Percentiles rank a stretch among this genome's conserved stretches.
Conservation (phyloP, 345 rosid genomes). For the Citrus mangshanensis region DNA sequence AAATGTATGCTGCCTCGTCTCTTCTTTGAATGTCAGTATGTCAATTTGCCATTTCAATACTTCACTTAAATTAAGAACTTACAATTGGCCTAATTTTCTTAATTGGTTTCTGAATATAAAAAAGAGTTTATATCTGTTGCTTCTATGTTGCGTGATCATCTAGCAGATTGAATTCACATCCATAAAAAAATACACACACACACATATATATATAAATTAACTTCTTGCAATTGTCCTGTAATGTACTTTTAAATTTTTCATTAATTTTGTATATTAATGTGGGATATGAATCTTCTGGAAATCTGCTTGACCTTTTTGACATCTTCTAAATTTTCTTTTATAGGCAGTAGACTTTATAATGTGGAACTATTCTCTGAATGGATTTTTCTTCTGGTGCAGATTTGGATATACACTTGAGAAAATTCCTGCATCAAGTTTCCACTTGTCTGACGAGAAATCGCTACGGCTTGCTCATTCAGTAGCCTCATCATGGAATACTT, state of each 20-base stretch:
- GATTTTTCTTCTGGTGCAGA: constrained; percentile 45
- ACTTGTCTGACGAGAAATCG: constrained; percentile 59
- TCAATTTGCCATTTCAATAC: neutral
- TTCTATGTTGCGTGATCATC: neutral
- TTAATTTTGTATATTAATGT: neutral
- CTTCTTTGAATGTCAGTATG: constrained; percentile 13
- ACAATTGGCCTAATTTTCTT: neutral
- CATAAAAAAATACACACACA: too few species aligned
- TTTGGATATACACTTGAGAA: constrained; percentile 76
- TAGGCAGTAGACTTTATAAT: neutral
- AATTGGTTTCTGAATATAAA: neutral
- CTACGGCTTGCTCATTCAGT: constrained; percentile 41
- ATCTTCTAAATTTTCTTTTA: neutral
- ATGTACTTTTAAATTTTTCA: neutral
- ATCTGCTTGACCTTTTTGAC: neutral
- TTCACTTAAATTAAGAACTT: neutral
- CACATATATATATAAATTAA: neutral
- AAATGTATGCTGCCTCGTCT: constrained; percentile 46
- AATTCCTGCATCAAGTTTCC: constrained; percentile 61
- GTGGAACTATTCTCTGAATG: neutral
- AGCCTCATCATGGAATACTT: constrained; percentile 67
- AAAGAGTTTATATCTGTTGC: neutral
- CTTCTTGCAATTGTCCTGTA: neutral
- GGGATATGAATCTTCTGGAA: neutral
- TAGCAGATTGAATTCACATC: neutral